Percentiles rank a stretch among this genome's conserved stretches.
These are phyloP conservation scores for Penicillium manginii DNA, from an alignment of 495 filamentous ascomycete genomes.

Conservation along the genomic window DNA sequence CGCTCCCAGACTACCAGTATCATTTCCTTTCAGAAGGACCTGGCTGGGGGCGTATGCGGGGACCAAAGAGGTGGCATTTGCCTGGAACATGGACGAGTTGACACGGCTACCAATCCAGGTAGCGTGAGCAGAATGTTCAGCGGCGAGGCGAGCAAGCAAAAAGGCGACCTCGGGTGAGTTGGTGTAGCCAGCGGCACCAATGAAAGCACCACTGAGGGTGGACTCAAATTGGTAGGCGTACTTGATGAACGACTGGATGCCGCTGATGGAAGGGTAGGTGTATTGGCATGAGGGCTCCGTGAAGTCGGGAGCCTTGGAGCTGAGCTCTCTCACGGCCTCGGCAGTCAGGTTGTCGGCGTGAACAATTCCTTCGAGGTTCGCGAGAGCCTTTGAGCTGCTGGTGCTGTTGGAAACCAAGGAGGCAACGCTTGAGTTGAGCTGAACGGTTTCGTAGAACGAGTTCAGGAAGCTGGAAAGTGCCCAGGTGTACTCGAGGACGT, in stretches of 20 bases:
- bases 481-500: slow-evolving; percentile 32
- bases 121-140: slow-evolving; percentile 32
- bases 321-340: slow-evolving; percentile 29
- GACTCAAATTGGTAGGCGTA: slow-evolving; percentile 31
- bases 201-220: slow-evolving; percentile 32
- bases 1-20: slow-evolving; percentile 32
- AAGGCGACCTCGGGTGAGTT: slow-evolving; percentile 39
- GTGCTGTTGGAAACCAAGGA: slow-evolving; percentile 23
- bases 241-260: slow-evolving; percentile 21
- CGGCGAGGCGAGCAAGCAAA: slow-evolving; percentile 36
- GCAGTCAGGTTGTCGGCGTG: slow-evolving; percentile 30
- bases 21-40: slow-evolving; percentile 25
- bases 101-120: slow-evolving; percentile 31
- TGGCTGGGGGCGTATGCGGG: slow-evolving; percentile 33
- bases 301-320: slow-evolving; percentile 21
- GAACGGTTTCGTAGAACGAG: slow-evolving; percentile 27
- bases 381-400: slow-evolving; percentile 14
- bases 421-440: slow-evolving; percentile 33
- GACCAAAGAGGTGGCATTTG: slow-evolving; percentile 16
- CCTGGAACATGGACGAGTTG: slow-evolving; percentile 26
- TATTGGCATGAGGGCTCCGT: slow-evolving; percentile 27
- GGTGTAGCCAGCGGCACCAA: slow-evolving; percentile 38
- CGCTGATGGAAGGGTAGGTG: slow-evolving; percentile 9
- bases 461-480: slow-evolving; percentile 30
- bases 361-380: slow-evolving; percentile 34